phyloP scores from a whole-genome alignment of 2,329 filamentous ascomycete genomes.

The Tolypocladium paradoxum region DNA sequence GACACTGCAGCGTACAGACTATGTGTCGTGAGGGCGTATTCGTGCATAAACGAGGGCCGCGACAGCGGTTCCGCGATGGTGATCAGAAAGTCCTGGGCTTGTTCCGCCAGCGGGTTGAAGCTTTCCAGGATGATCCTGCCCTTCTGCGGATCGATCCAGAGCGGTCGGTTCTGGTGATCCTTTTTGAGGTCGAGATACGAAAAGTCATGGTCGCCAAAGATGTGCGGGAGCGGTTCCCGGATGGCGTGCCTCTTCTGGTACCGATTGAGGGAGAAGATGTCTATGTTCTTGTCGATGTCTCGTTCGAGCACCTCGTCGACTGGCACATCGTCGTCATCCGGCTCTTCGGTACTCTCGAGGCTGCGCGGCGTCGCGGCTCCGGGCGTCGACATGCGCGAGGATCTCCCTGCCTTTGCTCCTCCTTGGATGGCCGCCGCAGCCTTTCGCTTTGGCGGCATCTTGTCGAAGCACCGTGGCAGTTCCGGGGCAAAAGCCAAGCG shows the following conservation, averaged over 20 bases:
- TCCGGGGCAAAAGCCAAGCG: neutral
- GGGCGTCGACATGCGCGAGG: slow-evolving; percentile 48
- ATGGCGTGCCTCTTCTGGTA: slow-evolving; percentile 36
- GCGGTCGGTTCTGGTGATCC: slow-evolving; percentile 78
- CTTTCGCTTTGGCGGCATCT: slow-evolving; percentile 65
- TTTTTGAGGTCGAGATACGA: slow-evolving; percentile 73
- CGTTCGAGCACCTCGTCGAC: slow-evolving; percentile 42
- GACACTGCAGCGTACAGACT: slow-evolving; percentile 93
- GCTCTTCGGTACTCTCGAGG: slow-evolving; percentile 42
- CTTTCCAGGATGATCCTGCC: slow-evolving; percentile 88
- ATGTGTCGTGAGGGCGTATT: slow-evolving; percentile 85
- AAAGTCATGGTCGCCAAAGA: slow-evolving; percentile 55
- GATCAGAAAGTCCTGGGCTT: slow-evolving; percentile 89
- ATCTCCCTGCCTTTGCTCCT: slow-evolving; percentile 42
- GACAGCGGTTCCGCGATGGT: slow-evolving; percentile 92
- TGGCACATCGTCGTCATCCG: slow-evolving; percentile 35
- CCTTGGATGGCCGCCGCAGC: slow-evolving; percentile 38
- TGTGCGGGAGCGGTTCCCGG: slow-evolving; percentile 33
- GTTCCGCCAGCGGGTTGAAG: slow-evolving; percentile 76
- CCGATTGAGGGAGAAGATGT: slow-evolving; percentile 45
- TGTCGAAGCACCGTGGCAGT: slow-evolving; percentile 9
- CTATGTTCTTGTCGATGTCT: slow-evolving; percentile 46
- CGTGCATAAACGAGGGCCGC: slow-evolving; percentile 81
- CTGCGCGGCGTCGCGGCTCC: slow-evolving; percentile 50
- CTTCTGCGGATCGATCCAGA: slow-evolving; percentile 86